Evolutionary conservation across 768 basidiomycete species (phyloP).

Genomic region (Boletales sp.): DNA sequence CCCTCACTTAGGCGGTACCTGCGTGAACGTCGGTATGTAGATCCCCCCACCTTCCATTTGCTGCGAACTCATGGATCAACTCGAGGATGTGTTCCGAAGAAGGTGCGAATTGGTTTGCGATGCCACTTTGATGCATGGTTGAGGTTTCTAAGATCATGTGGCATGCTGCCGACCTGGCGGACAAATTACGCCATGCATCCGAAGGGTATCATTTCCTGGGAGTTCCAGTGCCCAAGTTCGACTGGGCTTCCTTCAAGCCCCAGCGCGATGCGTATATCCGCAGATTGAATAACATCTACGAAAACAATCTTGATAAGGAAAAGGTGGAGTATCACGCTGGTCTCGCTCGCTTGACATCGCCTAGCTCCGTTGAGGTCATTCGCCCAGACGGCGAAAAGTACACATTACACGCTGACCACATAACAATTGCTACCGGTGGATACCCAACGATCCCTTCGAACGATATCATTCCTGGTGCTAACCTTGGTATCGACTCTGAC

Average conservation of each 20-base stretch:
- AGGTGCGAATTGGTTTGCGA: constrained; percentile 41
- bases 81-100: constrained; percentile 94
- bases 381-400: constrained; percentile 66
- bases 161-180: constrained; percentile 89
- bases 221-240: constrained; percentile 57
- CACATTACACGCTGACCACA: constrained; percentile 68
- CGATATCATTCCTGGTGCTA: constrained; percentile 81
- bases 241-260: constrained; percentile 89
- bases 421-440: constrained; percentile 86
- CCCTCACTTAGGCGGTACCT: constrained; percentile 83
- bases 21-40: constrained; percentile 91
- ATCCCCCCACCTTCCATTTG: not conserved
- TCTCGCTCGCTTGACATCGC: constrained; percentile 65
- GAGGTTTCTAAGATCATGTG: constrained; percentile 79
- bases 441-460: constrained; percentile 77
- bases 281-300: constrained; percentile 87
- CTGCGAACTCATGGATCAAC: constrained; percentile 7
- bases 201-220: constrained; percentile 72
- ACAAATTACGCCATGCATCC: constrained; percentile 74
- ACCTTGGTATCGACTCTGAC: constrained; percentile 87
- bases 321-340: constrained; percentile 86
- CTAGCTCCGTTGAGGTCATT: constrained; percentile 70
- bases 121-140: not conserved
- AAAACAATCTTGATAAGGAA: constrained; percentile 82
- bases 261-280: constrained; percentile 96